Conservation (phyloP, 495 filamentous ascomycete species). For the Pseudevernia furfuracea region DNA sequence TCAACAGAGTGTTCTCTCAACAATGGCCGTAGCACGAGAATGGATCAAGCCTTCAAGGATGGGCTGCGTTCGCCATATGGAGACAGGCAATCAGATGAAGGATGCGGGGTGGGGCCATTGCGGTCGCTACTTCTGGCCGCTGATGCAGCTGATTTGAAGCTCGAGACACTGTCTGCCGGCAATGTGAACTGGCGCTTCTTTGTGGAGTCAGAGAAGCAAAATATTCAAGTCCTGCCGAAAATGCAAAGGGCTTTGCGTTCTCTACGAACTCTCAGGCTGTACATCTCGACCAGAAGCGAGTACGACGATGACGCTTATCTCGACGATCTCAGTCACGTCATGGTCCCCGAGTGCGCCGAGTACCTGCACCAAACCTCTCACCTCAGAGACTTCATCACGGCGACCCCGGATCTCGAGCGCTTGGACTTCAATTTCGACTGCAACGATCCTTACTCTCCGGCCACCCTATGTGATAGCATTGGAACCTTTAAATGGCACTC, state of each 20-base stretch:
- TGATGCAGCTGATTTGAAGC: not conserved
- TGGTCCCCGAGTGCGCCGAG: not conserved
- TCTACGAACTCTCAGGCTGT: not conserved
- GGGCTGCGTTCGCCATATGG: not conserved
- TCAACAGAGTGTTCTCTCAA: not conserved
- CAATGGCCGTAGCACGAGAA: not conserved
- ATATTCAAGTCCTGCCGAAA: not conserved
- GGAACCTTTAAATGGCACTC: not conserved
- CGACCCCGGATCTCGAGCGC: not conserved
- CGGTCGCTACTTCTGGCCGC: slow-evolving; percentile 2
- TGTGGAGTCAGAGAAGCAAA: not conserved
- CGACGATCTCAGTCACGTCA: not conserved
- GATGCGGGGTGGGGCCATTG: not conserved
- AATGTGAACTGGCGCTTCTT: slow-evolving; percentile 1
- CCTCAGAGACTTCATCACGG: not conserved
- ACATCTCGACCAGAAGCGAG: not conserved
- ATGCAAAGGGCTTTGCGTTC: not conserved
- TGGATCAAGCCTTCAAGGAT: slow-evolving; percentile 1
- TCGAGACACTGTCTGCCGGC: not conserved
- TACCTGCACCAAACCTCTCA: not conserved
- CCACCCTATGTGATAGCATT: not conserved
- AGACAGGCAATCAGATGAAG: not conserved
- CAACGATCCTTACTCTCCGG: not conserved
- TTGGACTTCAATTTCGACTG: not conserved
- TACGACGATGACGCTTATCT: not conserved